Evolutionary conservation across 2,329 filamentous ascomycete species (phyloP).

Genomic region (Trichoderma guizhouense): DNA sequence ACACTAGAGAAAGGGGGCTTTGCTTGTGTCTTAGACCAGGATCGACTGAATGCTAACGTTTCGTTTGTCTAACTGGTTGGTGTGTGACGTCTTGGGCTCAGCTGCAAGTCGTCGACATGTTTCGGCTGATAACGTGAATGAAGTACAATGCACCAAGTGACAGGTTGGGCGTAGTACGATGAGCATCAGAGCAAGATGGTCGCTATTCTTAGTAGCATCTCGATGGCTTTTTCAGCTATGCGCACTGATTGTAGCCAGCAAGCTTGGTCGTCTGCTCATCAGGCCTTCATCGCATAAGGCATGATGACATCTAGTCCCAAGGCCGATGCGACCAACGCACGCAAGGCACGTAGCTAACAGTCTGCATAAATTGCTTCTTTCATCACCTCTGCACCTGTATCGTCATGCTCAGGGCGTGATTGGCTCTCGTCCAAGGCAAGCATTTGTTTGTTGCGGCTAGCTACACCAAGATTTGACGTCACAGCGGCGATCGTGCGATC

Average conservation of each 20-base stretch:
- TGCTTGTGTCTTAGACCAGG: slow-evolving; percentile 19
- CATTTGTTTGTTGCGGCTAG: slow-evolving; percentile 6
- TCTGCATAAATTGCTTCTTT: slow-evolving; percentile 6
- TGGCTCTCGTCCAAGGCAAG: background rate
- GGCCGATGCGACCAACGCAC: background rate
- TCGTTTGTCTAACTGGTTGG: slow-evolving; percentile 13
- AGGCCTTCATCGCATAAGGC: background rate
- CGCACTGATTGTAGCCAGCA: background rate
- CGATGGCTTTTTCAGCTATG: background rate
- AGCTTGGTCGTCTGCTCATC: background rate
- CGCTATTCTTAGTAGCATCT: slow-evolving; percentile 3
- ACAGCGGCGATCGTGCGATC: slow-evolving; percentile 19
- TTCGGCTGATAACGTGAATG: background rate
- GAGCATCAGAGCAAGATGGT: background rate
- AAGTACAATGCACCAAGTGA: background rate
- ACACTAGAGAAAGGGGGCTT: background rate
- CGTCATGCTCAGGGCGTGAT: background rate
- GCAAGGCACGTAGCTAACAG: background rate
- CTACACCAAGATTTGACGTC: slow-evolving; percentile 22
- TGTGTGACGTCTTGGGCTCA: slow-evolving; percentile 8
- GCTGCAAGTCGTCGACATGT: background rate
- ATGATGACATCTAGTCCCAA: slow-evolving; percentile 6
- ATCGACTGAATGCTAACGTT: slow-evolving; percentile 19
- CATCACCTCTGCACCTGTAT: slow-evolving; percentile 5
- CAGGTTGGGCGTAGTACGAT: background rate